Evolutionary conservation across 371 early-diverging fungal genomes (phyloP).

Genomic region (Apophysomyces ossiformis): DNA sequence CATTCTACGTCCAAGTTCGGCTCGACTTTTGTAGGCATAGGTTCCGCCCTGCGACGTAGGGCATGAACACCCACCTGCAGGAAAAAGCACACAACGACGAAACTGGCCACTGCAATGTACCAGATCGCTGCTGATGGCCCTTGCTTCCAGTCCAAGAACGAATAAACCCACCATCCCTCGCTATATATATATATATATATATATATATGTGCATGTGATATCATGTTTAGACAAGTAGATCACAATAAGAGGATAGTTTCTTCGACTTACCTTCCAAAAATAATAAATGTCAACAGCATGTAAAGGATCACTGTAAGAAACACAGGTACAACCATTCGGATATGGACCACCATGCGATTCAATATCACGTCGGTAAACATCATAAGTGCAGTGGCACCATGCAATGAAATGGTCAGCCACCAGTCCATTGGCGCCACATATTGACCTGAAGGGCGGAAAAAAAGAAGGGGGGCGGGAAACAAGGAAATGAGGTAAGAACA

Average conservation of each 20-base stretch:
- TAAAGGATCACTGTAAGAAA: slow-evolving; percentile 48
- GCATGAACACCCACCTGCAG: slow-evolving; percentile 44
- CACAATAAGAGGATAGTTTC: too few relatives aligned
- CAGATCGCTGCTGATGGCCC: slow-evolving; percentile 47
- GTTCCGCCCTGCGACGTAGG: slow-evolving; percentile 27
- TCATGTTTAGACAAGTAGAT: background rate
- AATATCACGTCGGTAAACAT: slow-evolving; percentile 60
- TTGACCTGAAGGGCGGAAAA: too few relatives aligned
- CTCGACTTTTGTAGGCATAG: background rate
- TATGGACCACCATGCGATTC: slow-evolving; percentile 47
- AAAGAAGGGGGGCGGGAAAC: too few relatives aligned
- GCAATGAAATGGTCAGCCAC: slow-evolving; percentile 57
- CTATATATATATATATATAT: slow-evolving; percentile 18
- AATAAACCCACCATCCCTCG: slow-evolving; percentile 51
- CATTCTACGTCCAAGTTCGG: background rate
- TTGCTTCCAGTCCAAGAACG: slow-evolving; percentile 57
- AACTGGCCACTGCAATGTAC: slow-evolving; percentile 45
- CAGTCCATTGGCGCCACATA: background rate
- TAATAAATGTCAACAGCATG: slow-evolving; percentile 57
- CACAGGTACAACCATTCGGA: slow-evolving; percentile 43
- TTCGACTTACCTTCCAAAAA: slow-evolving; percentile 40
- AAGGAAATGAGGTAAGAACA: background rate
- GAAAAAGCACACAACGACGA: slow-evolving; percentile 46
- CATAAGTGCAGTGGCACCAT: slow-evolving; percentile 54
- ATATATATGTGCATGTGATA: background rate